Conservation (phyloP, 148 eudicot genomes). For the Amaranthus hypochondriacus region DNA sequence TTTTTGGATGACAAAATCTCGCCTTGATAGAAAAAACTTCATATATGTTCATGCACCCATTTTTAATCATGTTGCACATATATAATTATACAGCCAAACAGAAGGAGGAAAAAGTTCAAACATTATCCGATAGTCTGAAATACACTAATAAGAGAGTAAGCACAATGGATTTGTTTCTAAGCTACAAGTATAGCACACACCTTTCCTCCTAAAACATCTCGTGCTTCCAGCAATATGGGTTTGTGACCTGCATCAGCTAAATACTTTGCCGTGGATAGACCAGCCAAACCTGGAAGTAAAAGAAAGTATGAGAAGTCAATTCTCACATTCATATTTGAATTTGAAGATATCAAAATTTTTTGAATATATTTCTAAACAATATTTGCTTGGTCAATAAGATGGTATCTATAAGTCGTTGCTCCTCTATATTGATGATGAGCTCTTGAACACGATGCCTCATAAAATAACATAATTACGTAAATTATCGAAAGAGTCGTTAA, state of each 20-base stretch:
- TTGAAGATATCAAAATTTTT: neutral
- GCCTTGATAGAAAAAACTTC: neutral
- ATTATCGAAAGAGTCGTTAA: neutral
- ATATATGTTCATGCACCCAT: neutral
- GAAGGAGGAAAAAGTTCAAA: neutral
- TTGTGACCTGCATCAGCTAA: conserved; percentile 97
- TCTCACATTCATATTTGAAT: neutral
- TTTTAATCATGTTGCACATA: neutral
- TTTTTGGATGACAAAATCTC: neutral
- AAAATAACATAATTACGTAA: neutral
- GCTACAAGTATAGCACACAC: conserved; percentile 32
- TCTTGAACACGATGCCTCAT: neutral
- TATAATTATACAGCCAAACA: neutral
- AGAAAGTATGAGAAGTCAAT: conserved; percentile 6
- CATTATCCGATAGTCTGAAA: neutral
- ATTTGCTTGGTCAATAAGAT: neutral
- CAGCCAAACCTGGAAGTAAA: conserved; percentile 75
- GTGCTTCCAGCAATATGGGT: conserved; percentile 85
- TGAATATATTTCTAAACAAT: neutral
- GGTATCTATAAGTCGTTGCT: no score
- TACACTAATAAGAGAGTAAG: neutral
- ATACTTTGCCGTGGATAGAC: conserved; percentile 95
- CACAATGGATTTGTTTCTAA: neutral
- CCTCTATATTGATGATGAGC: neutral
- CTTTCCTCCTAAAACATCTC: conserved; percentile 98